These are phyloP conservation scores for Entonaema liquescens DNA, from an alignment of 495 filamentous ascomycete genomes.

Conservation along the genomic window DNA sequence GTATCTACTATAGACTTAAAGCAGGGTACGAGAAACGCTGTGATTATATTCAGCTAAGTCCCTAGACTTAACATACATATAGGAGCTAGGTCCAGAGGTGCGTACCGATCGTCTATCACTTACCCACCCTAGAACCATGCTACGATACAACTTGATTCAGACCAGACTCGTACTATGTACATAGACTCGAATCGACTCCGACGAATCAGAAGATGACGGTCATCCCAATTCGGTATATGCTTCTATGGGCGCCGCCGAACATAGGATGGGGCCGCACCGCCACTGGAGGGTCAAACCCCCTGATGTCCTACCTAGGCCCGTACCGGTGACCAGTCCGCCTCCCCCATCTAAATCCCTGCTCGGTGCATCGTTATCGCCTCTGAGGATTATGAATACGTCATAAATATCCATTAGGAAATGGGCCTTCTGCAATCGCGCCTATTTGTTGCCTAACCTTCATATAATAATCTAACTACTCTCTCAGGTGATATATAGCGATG, in stretches of 20 bases:
- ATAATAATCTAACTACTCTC: not conserved
- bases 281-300: not conserved
- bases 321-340: not conserved
- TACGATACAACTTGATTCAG: not conserved
- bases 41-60: not conserved
- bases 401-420: not conserved
- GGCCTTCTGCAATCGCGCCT: not conserved
- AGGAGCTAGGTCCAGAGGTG: not conserved
- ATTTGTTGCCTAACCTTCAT: not conserved
- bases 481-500: not conserved
- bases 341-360: not conserved
- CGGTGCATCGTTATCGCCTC: not conserved
- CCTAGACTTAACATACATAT: no score
- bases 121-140: not conserved
- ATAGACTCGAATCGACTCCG: not conserved
- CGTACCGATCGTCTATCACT: not conserved
- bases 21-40: not conserved
- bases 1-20: not conserved
- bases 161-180: not conserved
- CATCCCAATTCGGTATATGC: conserved; percentile 28
- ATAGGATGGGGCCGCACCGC: conserved; percentile 1
- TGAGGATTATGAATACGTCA: not conserved
- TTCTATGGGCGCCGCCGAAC: conserved; percentile 2
- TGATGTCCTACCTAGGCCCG: not conserved
- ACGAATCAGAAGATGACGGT: conserved; percentile 26